These are phyloP conservation scores for Alternaria sp. DNA, from an alignment of 2,329 filamentous ascomycete genomes.

Conservation along the genomic window DNA sequence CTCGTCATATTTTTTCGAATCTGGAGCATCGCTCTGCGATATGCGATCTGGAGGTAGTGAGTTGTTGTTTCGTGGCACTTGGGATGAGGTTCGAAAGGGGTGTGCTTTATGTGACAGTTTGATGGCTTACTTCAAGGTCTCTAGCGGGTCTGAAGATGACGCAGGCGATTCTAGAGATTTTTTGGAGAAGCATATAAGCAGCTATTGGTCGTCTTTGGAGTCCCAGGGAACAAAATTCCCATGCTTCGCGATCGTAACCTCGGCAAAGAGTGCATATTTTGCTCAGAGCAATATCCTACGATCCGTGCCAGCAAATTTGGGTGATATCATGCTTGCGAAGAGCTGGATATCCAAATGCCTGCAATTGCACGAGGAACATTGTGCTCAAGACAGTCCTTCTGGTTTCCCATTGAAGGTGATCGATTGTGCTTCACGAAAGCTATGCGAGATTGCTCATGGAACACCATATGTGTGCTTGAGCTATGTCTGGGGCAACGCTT, in stretches of 20 bases:
- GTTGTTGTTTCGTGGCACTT: not conserved
- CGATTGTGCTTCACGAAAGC: not conserved
- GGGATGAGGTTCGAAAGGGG: not conserved
- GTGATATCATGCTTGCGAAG: not conserved
- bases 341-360: not conserved
- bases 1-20: not conserved
- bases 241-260: not conserved
- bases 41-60: too few species aligned
- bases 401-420: not conserved
- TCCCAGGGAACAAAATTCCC: not conserved
- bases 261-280: accelerated
- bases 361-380: accelerated
- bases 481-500: not conserved
- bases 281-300: not conserved
- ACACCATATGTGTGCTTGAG: not conserved
- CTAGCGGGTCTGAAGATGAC: not conserved
- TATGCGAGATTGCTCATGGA: not conserved
- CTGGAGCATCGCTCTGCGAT: not conserved
- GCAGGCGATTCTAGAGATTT: too few species aligned
- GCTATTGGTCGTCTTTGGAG: not conserved
- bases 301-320: not conserved
- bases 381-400: not conserved
- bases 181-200: accelerated
- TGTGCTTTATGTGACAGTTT: not conserved
- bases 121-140: not conserved